Conservation (phyloP, 345 rosid species). For the Psidium guajava region DNA sequence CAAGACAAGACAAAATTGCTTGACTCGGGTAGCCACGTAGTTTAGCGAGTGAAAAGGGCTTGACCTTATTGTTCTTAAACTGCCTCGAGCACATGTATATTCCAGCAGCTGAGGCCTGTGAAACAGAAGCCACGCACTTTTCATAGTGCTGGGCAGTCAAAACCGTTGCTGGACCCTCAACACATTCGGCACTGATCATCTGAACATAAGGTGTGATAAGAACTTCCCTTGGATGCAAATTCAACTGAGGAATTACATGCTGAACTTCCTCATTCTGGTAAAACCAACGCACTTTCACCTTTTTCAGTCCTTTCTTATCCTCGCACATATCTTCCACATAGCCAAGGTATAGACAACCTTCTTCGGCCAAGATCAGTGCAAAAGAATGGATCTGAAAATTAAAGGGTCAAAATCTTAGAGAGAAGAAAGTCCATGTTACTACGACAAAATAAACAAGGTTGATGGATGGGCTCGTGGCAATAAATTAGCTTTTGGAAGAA, state of each 20-base stretch:
- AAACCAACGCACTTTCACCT: slow-evolving; percentile 47
- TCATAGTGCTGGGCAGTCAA: slow-evolving; percentile 30
- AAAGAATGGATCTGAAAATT: slow-evolving; percentile 34
- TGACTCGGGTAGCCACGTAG: slow-evolving; percentile 34
- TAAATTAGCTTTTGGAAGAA: not conserved
- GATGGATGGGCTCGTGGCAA: not conserved
- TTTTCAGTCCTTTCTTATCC: slow-evolving; percentile 37
- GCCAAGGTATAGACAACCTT: slow-evolving; percentile 17
- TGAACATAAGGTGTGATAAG: slow-evolving; percentile 31
- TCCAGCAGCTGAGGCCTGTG: slow-evolving; percentile 1
- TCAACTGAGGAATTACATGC: slow-evolving; percentile 11
- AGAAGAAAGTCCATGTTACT: not conserved
- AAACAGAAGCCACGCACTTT: slow-evolving; percentile 9
- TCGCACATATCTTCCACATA: slow-evolving; percentile 46
- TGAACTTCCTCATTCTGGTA: slow-evolving; percentile 19
- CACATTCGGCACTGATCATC: slow-evolving; percentile 32
- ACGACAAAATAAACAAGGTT: not conserved
- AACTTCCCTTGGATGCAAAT: slow-evolving; percentile 25
- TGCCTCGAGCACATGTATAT: slow-evolving; percentile 30
- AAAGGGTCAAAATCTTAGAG: not conserved
- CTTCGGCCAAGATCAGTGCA: slow-evolving; percentile 28
- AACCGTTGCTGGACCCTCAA: slow-evolving; percentile 32
- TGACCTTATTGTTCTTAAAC: slow-evolving; percentile 23
- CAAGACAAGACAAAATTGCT: slow-evolving; percentile 20
- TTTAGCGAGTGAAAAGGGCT: slow-evolving; percentile 34